Conservation (phyloP, 345 rosid genomes). For the Ailanthus altissimus region DNA sequence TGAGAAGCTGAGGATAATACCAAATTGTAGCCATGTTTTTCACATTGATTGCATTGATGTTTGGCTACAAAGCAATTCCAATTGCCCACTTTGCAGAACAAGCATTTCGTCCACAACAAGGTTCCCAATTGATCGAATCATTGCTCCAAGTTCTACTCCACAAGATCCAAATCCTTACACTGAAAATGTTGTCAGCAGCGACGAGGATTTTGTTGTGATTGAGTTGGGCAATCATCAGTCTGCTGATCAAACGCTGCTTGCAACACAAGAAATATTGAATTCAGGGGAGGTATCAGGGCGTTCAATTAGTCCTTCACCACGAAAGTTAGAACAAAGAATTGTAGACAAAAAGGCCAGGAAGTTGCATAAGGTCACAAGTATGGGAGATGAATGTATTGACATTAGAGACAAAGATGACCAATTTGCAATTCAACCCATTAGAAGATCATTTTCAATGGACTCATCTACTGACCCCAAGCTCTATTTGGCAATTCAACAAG, state of each 20-base stretch:
- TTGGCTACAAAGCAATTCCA: conserved; percentile 90
- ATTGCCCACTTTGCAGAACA: conserved; percentile 86
- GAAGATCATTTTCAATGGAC: conserved; percentile 93
- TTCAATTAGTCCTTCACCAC: conserved; percentile 37
- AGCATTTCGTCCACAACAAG: conserved; percentile 52
- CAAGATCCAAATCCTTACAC: conserved; percentile 42
- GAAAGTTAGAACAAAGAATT: conserved; percentile 41
- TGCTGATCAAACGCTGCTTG: conserved; percentile 33
- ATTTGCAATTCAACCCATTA: conserved; percentile 64
- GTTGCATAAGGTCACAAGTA: conserved; percentile 55
- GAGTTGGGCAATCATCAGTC: conserved; percentile 49
- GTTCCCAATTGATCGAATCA: conserved; percentile 33
- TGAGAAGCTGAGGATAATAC: conserved; percentile 71
- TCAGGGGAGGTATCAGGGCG: conserved; percentile 31
- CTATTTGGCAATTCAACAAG: conserved; percentile 63
- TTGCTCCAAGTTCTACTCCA: conserved; percentile 51
- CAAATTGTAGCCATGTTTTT: conserved; percentile 77
- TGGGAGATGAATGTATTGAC: conserved; percentile 88
- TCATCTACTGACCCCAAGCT: conserved; percentile 67
- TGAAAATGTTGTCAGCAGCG: conserved; percentile 35
- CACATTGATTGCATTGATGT: conserved; percentile 91
- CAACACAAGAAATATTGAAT: conserved; percentile 48
- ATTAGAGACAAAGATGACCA: conserved; percentile 57
- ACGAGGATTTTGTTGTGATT: conserved; percentile 71
- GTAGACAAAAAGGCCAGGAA: conserved; percentile 43